A percentile compares a stretch with the other conserved stretches of the same genome.
phyloP scores from a whole-genome alignment of 768 basidiomycete species.

The Sporobolomyces pararoseus region DNA sequence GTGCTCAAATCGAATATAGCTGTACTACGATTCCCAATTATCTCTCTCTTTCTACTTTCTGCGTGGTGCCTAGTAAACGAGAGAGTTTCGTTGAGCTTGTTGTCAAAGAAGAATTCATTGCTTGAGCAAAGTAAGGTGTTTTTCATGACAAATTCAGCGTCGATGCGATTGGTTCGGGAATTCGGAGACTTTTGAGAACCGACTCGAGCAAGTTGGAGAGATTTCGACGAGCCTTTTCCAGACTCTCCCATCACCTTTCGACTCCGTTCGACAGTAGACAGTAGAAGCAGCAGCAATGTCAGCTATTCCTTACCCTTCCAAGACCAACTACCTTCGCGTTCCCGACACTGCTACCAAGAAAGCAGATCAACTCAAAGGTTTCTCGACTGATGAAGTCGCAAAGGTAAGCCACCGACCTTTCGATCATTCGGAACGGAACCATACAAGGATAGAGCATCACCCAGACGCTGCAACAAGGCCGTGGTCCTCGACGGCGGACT shows the following conservation, averaged over 20 bases:
- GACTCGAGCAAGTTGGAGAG: background rate
- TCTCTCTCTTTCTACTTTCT: background rate
- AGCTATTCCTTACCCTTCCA: slow-evolving; percentile 11
- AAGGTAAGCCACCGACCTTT: slow-evolving; percentile 15
- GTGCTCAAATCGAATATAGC: background rate
- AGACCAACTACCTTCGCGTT: slow-evolving; percentile 34
- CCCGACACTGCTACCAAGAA: slow-evolving; percentile 28
- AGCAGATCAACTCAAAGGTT: slow-evolving; percentile 27
- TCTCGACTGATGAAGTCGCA: slow-evolving; percentile 26
- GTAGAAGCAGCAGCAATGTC: background rate
- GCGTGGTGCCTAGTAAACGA: too few species aligned
- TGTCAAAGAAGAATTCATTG: too few species aligned
- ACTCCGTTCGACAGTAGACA: background rate
- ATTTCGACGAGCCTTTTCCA: background rate
- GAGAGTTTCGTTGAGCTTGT: too few species aligned
- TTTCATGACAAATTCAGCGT: too few species aligned
- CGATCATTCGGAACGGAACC: too few species aligned
- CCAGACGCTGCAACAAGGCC: too few species aligned
- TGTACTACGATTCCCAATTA: background rate
- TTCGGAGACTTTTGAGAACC: background rate
- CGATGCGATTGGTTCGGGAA: too few species aligned
- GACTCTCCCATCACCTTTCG: background rate
- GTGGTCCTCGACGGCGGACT: too few species aligned
- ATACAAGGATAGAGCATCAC: too few species aligned
- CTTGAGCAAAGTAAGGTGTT: too few species aligned